Evolutionary conservation across 164 flowering plant genomes (phyloP).

Genomic region (Dillenia turbinata): DNA sequence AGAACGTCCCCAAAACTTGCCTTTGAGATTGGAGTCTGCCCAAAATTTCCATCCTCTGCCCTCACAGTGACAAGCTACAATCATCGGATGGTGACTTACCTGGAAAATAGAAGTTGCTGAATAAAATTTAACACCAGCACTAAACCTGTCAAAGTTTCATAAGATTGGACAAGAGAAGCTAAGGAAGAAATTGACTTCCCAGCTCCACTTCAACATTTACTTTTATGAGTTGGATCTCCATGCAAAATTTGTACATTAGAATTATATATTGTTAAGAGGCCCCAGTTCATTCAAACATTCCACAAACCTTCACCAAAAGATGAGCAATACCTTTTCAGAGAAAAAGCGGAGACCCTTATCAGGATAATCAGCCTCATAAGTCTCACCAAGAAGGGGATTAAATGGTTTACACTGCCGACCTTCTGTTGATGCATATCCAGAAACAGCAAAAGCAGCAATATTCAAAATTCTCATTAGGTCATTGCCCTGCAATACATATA

Average conservation of each 20-base stretch:
- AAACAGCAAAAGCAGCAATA: conserved; percentile 94
- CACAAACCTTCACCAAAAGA: too few relatives aligned
- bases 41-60: conserved; percentile 98
- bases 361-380: conserved; percentile 98
- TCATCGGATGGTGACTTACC: conserved; percentile 98
- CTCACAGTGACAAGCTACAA: conserved; percentile 99
- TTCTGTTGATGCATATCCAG: conserved; percentile 98
- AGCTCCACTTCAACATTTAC: too few relatives aligned
- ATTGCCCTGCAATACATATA: conserved; percentile 73
- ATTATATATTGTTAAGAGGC: too few relatives aligned
- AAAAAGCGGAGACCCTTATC: conserved; percentile 96
- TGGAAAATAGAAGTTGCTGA: conserved; percentile 20
- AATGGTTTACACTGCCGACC: conserved; percentile 99
- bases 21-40: conserved; percentile 97
- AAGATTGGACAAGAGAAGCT: too few relatives aligned
- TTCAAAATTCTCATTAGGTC: conserved; percentile 91
- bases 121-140: too few relatives aligned
- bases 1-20: conserved; percentile 99
- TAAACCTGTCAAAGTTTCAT: too few relatives aligned
- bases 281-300: too few relatives aligned
- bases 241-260: too few relatives aligned
- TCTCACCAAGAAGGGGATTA: conserved; percentile 98
- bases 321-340: conserved; percentile 75
- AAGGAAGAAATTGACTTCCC: too few relatives aligned
- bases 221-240: too few relatives aligned